Evolutionary conservation across 2,329 filamentous ascomycete species (phyloP).

Genomic region (Aspergillus calidoustus): DNA sequence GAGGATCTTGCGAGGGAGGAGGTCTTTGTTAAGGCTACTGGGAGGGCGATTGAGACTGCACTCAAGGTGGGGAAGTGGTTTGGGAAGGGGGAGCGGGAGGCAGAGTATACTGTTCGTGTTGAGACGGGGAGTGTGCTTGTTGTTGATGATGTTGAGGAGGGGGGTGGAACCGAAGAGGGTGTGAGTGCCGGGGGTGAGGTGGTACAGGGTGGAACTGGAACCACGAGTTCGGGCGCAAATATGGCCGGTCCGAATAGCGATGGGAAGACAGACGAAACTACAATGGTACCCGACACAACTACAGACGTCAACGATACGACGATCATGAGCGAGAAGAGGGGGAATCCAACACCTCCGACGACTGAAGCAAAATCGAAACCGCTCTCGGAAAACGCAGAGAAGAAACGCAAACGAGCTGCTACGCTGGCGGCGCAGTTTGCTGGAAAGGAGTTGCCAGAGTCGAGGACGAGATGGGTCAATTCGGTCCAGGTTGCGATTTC

Average conservation of each 20-base stretch:
- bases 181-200: slow-evolving; percentile 29
- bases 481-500: slow-evolving; percentile 51
- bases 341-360: not conserved
- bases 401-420: slow-evolving; percentile 36
- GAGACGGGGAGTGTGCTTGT: slow-evolving; percentile 61
- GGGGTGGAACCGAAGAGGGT: slow-evolving; percentile 35
- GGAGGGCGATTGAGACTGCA: slow-evolving; percentile 62
- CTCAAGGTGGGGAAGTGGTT: slow-evolving; percentile 62
- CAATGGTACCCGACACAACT: not conserved
- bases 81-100: slow-evolving; percentile 50
- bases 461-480: slow-evolving; percentile 52
- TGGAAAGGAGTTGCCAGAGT: slow-evolving; percentile 48
- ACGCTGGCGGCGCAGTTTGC: slow-evolving; percentile 29
- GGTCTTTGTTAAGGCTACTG: slow-evolving; percentile 63
- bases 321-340: slow-evolving; percentile 4
- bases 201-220: slow-evolving; percentile 25
- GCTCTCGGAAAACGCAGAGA: slow-evolving; percentile 27
- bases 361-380: not conserved
- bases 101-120: slow-evolving; percentile 56
- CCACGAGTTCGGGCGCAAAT: not conserved
- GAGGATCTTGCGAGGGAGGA: slow-evolving; percentile 50
- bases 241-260: not conserved
- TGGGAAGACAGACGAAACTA: slow-evolving; percentile 16
- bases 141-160: slow-evolving; percentile 63
- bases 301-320: slow-evolving; percentile 10